phyloP scores from a whole-genome alignment of 2,329 filamentous ascomycete genomes.

The Colletotrichum scovillei region DNA sequence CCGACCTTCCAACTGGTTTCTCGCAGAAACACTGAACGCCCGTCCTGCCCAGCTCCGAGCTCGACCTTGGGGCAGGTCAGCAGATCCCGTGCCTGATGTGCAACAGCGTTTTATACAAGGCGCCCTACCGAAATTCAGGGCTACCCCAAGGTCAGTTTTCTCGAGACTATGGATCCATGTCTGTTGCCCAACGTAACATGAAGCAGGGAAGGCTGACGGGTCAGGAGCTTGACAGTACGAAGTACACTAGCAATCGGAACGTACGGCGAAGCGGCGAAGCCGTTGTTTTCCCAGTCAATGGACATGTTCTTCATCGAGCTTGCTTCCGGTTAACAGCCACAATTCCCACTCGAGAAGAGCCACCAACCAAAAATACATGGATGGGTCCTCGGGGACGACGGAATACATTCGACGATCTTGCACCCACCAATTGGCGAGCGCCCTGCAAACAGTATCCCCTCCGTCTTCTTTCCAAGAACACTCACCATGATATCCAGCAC shows the following conservation, averaged over 20 bases:
- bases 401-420: not conserved
- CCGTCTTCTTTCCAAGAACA: not conserved
- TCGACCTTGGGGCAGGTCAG: not conserved
- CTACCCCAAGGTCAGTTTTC: not conserved
- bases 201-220: not conserved
- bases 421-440: not conserved
- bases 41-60: not conserved
- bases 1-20: not conserved
- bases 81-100: not conserved
- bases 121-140: not conserved
- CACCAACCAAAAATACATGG: not conserved
- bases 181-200: not conserved
- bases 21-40: constrained; percentile 11
- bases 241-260: not conserved
- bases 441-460: not conserved
- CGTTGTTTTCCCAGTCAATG: not conserved
- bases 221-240: not conserved
- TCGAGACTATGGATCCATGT: not conserved
- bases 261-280: not conserved
- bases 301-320: not conserved
- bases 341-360: not conserved
- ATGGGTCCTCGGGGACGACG: not conserved
- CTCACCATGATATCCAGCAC: not conserved
- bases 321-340: not conserved
- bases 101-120: not conserved